Evolutionary conservation across 768 basidiomycete species (phyloP).

Genomic region (Artomyces pyxidatus): DNA sequence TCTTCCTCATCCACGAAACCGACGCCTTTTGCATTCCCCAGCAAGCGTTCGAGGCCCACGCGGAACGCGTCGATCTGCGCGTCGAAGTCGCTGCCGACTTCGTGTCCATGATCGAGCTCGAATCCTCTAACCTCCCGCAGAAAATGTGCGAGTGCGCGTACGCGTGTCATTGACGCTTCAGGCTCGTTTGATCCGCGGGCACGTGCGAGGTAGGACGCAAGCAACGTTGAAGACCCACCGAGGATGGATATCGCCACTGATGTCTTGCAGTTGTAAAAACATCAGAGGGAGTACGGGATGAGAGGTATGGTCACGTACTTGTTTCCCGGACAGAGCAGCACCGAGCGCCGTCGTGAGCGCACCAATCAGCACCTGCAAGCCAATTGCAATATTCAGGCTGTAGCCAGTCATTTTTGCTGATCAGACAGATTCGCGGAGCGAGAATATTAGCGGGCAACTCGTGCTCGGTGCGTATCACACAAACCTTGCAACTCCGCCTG

Average conservation of each 20-base stretch:
- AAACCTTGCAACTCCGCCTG: neutral
- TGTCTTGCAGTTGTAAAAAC: constrained; percentile 17
- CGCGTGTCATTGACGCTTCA: constrained; percentile 46
- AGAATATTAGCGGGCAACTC: too few relatives aligned
- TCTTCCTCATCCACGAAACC: constrained; percentile 5
- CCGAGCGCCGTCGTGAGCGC: constrained; percentile 22
- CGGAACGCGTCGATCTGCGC: constrained; percentile 26
- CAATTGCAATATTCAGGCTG: constrained; percentile 20
- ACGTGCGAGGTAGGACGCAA: constrained; percentile 67
- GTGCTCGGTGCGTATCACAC: too few relatives aligned
- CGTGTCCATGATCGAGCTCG: constrained; percentile 43
- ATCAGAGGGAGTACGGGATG: neutral
- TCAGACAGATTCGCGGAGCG: too few relatives aligned
- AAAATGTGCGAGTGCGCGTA: constrained; percentile 58
- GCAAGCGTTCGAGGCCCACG: constrained; percentile 36
- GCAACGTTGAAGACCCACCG: constrained; percentile 57
- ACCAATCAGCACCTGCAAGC: constrained; percentile 21
- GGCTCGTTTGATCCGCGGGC: constrained; percentile 65
- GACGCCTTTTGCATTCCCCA: constrained; percentile 30
- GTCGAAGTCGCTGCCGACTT: constrained; percentile 28
- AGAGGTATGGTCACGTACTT: neutral
- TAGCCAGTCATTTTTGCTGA: constrained; percentile 13
- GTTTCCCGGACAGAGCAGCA: constrained; percentile 18
- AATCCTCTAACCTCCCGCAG: constrained; percentile 55
- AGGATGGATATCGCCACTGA: constrained; percentile 33